Base-by-base conservation (phyloP, 2,329 filamentous ascomycete genomes). In the Ophiocordyceps robertsii region DNA sequence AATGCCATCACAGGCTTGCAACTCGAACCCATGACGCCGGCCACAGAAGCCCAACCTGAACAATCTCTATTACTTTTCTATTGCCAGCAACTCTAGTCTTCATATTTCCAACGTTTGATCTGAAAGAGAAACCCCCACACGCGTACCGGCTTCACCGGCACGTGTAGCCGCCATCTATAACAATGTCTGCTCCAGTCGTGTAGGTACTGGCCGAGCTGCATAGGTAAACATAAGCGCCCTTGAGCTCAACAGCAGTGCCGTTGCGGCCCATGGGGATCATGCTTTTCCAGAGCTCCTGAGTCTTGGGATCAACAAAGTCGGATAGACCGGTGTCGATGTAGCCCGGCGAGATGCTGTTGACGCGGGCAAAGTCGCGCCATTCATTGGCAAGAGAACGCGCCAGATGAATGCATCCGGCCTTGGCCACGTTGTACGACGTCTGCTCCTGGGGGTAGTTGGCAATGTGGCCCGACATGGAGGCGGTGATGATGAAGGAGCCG, bases 181-280 rank as follows among this genome's bases (percentile, higher is more conserved):
- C 63, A 37, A 88, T 69, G 56, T 85, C 80, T 3, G 74, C 67
- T 4, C 76, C 84, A 12, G 84, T 88, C 6, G 80, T 85, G 62
- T 86, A 89, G 36, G 75, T 79, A 44, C 79, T 77, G 5, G 84
- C 84, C 39, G 75, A 82, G 30, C 82, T 76, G 19, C 19, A 19
- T 33, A 90, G 70, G 62, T 86, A 89, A 41, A 89, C 68, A 58
- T 82, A 90, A n/a, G 80, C 81, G 8, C 80, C 82, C 66, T 85
- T 85, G 50, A 87, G 66, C 67, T 88, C 83, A 53, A 80, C 75
- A 2, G 75, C 66, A 42, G 76, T 64, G 5, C 80, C 82, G 54
- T 84, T 76, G 51, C 83, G 67, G 33, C 72, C 80, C 73, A 87
- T 77, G 38, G 82, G 82, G 41, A 83, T 86, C 72, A 85, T 85